Evolutionary conservation across 2,329 filamentous ascomycete species (phyloP).

Genomic region (Pseudocercospora macadamiae): DNA sequence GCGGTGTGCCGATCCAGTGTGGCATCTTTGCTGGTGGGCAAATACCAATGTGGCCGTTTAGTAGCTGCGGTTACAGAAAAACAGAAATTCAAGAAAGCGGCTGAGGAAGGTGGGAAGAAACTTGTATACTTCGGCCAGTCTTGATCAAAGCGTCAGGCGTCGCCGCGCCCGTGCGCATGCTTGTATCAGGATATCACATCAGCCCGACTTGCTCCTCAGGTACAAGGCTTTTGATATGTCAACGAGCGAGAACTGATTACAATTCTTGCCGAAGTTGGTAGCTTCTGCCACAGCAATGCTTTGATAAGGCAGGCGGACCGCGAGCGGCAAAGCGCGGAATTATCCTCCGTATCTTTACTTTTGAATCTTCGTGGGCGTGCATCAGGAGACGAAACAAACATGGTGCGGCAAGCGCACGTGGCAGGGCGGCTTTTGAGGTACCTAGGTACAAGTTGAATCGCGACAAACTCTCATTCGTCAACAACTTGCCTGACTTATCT

Average conservation of each 20-base stretch:
- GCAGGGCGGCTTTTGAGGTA: background rate
- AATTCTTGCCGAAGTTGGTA: slow-evolving; percentile 6
- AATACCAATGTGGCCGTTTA: too few species aligned
- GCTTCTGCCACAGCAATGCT: background rate
- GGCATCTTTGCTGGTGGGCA: slow-evolving; percentile 11
- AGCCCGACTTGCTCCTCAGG: background rate
- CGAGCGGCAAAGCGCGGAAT: background rate
- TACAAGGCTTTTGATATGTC: background rate
- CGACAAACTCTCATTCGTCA: background rate
- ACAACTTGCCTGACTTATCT: background rate
- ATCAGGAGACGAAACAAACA: background rate
- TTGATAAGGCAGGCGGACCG: slow-evolving; percentile 1
- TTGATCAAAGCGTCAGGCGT: background rate
- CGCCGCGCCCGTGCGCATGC: background rate
- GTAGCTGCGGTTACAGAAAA: too few species aligned
- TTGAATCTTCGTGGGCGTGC: background rate
- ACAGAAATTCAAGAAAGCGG: too few species aligned
- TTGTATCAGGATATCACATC: slow-evolving; percentile 4
- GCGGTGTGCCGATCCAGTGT: slow-evolving; percentile 8
- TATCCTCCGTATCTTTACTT: background rate
- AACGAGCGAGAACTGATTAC: slow-evolving; percentile 4
- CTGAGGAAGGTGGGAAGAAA: too few species aligned
- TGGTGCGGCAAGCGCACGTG: background rate
- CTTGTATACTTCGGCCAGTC: background rate
- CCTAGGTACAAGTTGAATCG: background rate